Percentiles rank a stretch among this genome's conserved stretches.
Evolutionary conservation across 1,284 basidiomycete species (phyloP).

Genomic region (Stereum hirsutum): DNA sequence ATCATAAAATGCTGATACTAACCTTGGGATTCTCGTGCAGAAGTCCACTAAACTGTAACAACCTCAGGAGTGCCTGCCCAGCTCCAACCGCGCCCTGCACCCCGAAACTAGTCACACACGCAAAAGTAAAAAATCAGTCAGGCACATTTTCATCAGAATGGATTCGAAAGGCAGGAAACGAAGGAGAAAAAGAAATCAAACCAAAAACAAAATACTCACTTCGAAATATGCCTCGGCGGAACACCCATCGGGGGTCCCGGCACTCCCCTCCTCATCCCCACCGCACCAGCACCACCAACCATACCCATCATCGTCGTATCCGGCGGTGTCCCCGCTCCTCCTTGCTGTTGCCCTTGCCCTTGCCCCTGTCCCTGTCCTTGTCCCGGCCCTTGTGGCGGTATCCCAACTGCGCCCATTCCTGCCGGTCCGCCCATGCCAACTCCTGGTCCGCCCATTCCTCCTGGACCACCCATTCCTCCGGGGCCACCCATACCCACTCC

Average conservation of each 20-base stretch:
- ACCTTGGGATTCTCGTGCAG: constrained; percentile 45
- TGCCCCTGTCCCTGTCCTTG: too few species aligned
- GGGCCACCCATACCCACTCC: too few species aligned
- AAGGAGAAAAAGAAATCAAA: too few species aligned
- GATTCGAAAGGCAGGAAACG: neutral
- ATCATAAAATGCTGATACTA: constrained; percentile 6
- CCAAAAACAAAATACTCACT: neutral
- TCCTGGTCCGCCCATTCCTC: too few species aligned
- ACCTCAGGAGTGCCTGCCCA: constrained; percentile 49
- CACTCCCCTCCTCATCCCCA: neutral
- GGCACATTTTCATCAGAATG: too few species aligned
- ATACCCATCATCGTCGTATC: neutral
- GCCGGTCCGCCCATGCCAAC: too few species aligned
- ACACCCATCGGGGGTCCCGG: neutral
- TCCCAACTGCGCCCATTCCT: too few species aligned
- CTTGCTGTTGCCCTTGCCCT: too few species aligned
- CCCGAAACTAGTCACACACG: too few species aligned
- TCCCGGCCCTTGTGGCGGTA: too few species aligned
- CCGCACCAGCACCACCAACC: too few species aligned
- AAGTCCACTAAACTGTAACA: constrained; percentile 58
- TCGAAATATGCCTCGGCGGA: neutral
- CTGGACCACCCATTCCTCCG: too few species aligned
- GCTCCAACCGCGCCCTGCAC: constrained; percentile 27
- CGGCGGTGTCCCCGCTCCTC: neutral
- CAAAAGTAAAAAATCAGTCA: neutral